Evolutionary conservation across 2,329 filamentous ascomycete species (phyloP).

Genomic region (Aspergillus oerlinghausenensis): DNA sequence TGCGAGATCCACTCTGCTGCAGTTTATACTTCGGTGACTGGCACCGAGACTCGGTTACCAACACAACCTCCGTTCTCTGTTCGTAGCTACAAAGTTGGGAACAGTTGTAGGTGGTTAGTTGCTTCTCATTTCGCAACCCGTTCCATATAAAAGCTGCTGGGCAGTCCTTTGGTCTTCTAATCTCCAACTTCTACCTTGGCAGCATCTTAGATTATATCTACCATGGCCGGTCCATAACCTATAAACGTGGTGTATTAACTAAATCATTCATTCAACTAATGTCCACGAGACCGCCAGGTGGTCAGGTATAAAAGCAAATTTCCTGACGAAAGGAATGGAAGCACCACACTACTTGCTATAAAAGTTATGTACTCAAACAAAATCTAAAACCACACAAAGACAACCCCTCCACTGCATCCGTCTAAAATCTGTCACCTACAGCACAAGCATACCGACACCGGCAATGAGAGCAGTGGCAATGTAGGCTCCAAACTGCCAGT

Average conservation of each 20-base stretch:
- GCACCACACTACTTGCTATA: slow-evolving; percentile 2
- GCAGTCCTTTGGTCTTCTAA: no score
- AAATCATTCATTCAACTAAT: slow-evolving; percentile 1
- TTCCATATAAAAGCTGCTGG: no score
- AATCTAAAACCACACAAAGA: not conserved
- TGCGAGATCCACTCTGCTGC: not conserved
- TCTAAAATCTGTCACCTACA: slow-evolving; percentile 28
- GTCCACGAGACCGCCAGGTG: not conserved
- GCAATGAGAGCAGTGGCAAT: slow-evolving; percentile 40
- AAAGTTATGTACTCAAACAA: slow-evolving; percentile 2
- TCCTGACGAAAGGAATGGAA: not conserved
- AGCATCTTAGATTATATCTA: no score
- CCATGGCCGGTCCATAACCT: no score
- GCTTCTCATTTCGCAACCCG: no score
- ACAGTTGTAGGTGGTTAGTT: no score
- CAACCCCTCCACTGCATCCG: not conserved
- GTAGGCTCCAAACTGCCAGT: slow-evolving; percentile 41
- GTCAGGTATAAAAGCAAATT: not conserved
- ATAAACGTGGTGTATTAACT: not conserved
- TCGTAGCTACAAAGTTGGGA: no score
- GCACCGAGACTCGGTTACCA: not conserved
- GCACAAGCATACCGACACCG: slow-evolving; percentile 44
- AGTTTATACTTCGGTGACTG: not conserved
- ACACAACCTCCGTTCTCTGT: no score
- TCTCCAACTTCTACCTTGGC: not conserved